Evolutionary conservation across 2,329 filamentous ascomycete species (phyloP).

Genomic region (Aureobasidium mangrovei): DNA sequence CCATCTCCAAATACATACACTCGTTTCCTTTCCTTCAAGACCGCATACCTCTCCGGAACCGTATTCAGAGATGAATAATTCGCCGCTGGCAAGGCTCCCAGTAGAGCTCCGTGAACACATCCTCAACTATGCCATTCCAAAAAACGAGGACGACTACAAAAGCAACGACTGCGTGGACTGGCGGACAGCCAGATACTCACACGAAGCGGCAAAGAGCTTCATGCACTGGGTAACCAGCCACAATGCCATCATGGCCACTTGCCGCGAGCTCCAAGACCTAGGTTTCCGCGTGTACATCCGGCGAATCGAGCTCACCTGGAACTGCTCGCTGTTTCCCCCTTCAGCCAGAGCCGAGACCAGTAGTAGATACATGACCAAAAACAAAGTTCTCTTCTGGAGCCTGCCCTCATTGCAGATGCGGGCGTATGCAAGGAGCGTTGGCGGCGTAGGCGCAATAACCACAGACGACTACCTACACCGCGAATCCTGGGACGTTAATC

Average conservation of each 20-base stretch:
- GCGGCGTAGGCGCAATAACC: not conserved
- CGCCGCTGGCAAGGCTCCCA: not conserved
- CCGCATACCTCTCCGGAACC: not conserved
- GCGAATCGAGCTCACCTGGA: not conserved
- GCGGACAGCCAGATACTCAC: no score
- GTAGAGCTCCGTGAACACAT: conserved; percentile 4
- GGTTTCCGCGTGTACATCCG: not conserved
- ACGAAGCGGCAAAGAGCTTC: not conserved
- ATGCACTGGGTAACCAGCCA: not conserved
- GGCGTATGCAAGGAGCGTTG: not conserved
- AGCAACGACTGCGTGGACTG: not conserved
- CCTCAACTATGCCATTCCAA: not conserved
- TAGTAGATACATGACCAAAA: not conserved
- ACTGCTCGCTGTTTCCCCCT: not conserved
- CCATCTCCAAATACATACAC: no score
- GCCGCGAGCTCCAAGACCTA: not conserved
- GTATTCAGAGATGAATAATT: not conserved
- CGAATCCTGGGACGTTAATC: not conserved
- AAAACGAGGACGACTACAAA: not conserved
- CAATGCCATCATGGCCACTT: not conserved
- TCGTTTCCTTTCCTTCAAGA: no score
- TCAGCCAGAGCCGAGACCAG: not conserved
- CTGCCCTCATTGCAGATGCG: not conserved
- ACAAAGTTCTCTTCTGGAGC: not conserved
- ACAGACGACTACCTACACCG: conserved; percentile 3